phyloP scores from a whole-genome alignment of 31 red algal genomes.

The Porphyra umbilicalis region DNA sequence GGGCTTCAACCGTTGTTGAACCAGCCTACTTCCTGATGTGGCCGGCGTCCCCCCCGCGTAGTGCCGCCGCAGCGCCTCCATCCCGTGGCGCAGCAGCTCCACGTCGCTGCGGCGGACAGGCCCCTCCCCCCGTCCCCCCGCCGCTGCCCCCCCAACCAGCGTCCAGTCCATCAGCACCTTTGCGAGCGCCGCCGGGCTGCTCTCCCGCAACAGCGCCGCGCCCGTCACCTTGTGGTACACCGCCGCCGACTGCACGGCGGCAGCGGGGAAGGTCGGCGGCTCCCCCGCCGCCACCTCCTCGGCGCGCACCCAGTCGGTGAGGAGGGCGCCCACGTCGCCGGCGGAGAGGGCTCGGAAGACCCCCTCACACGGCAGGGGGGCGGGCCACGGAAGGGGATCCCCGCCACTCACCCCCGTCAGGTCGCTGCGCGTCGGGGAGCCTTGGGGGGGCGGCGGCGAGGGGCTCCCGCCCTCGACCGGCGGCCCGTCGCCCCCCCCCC shows the following conservation, averaged over 20 bases:
- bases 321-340: background rate
- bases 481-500: background rate
- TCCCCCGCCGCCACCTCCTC: no score
- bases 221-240: background rate
- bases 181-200: background rate
- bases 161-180: background rate
- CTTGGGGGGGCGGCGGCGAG: background rate
- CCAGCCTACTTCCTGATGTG: no score
- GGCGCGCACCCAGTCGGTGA: background rate
- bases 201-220: background rate
- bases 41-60: background rate
- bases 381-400: background rate
- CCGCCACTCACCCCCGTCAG: background rate
- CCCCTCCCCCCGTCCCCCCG: no score
- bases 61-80: background rate
- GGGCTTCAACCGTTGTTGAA: no score
- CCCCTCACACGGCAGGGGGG: background rate
- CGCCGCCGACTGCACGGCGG: background rate
- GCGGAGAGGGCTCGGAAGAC: background rate
- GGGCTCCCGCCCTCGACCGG: background rate
- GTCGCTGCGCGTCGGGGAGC: background rate
- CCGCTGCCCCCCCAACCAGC: no score
- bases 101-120: background rate
- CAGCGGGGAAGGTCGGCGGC: background rate
- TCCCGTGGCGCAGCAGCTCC: background rate